Percentiles rank a stretch among this genome's conserved stretches.
Evolutionary conservation across 2,329 filamentous ascomycete species (phyloP).

Genomic region (Exophiala aquamarina): DNA sequence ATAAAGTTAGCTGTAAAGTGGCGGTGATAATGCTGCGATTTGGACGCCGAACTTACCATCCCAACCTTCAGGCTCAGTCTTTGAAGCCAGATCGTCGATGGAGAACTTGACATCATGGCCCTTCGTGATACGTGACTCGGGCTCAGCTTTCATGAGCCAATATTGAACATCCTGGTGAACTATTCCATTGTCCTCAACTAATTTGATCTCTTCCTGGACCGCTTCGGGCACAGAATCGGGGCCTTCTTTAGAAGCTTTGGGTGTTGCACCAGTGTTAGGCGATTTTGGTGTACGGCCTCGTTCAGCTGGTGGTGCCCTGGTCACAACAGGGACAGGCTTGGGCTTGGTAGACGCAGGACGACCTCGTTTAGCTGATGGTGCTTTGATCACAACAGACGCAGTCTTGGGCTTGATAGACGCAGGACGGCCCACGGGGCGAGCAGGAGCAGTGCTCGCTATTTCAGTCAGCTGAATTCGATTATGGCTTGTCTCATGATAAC

Average conservation of each 20-base stretch:
- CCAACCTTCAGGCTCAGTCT: constrained; percentile 81
- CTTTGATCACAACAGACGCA: too few relatives aligned
- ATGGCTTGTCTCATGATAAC: too few relatives aligned
- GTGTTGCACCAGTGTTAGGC: too few relatives aligned
- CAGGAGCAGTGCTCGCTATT: too few relatives aligned
- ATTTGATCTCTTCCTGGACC: constrained; percentile 1
- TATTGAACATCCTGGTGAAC: constrained; percentile 49
- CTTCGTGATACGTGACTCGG: constrained; percentile 80
- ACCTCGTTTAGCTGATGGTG: too few relatives aligned
- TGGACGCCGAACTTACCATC: constrained; percentile 72
- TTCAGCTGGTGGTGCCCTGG: too few relatives aligned
- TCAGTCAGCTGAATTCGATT: too few relatives aligned
- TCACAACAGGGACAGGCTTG: neutral
- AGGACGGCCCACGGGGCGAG: too few relatives aligned
- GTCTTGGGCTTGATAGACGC: too few relatives aligned
- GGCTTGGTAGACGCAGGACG: too few relatives aligned
- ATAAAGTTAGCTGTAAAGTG: constrained; percentile 9
- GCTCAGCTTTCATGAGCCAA: constrained; percentile 87
- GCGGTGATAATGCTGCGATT: too few relatives aligned
- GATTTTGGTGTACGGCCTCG: constrained; percentile 4
- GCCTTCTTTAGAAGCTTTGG: neutral
- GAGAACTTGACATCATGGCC: constrained; percentile 89
- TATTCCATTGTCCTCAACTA: constrained; percentile 4
- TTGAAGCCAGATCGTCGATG: constrained; percentile 80
- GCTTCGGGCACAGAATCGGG: constrained; percentile 1